Conservation (phyloP, 1,284 basidiomycete species). For the Cutaneotrichosporon cyanovorans region DNA sequence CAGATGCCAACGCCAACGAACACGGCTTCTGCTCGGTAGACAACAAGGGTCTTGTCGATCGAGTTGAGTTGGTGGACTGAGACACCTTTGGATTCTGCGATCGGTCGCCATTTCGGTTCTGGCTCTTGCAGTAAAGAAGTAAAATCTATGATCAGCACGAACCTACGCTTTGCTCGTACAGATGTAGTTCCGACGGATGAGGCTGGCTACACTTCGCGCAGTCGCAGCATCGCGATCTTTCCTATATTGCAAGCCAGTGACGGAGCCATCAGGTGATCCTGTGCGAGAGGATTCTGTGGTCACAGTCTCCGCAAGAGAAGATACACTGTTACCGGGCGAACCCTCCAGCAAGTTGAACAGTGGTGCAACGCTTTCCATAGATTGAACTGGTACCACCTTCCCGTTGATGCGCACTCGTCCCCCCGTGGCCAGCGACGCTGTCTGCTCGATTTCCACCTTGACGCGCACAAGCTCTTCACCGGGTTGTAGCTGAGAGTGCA, state of each 20-base stretch:
- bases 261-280: conserved; percentile 14
- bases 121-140: conserved; percentile 95
- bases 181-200: conserved; percentile 90
- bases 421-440: conserved; percentile 45
- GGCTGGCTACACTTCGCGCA: conserved; percentile 69
- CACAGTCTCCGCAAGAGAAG: conserved; percentile 33
- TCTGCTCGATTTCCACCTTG: conserved; percentile 67
- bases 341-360: conserved; percentile 29
- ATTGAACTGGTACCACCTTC: conserved; percentile 60
- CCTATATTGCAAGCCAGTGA: conserved; percentile 5
- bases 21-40: conserved; percentile 92
- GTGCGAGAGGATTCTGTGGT: conserved; percentile 20
- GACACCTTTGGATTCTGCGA: conserved; percentile 78
- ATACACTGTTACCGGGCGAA: conserved; percentile 35
- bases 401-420: conserved; percentile 69
- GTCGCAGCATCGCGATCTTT: conserved; percentile 56
- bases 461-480: conserved; percentile 68
- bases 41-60: conserved; percentile 92
- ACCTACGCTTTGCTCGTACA: conserved; percentile 43
- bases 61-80: conserved; percentile 93
- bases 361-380: conserved; percentile 21
- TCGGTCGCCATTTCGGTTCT: conserved; percentile 87
- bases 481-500: conserved; percentile 56
- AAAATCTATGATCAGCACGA: conserved; percentile 54
- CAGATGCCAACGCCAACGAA: conserved; percentile 94